Base-by-base conservation (phyloP, 164 flowering plant species). In the Magnolia kwangsiensis region DNA sequence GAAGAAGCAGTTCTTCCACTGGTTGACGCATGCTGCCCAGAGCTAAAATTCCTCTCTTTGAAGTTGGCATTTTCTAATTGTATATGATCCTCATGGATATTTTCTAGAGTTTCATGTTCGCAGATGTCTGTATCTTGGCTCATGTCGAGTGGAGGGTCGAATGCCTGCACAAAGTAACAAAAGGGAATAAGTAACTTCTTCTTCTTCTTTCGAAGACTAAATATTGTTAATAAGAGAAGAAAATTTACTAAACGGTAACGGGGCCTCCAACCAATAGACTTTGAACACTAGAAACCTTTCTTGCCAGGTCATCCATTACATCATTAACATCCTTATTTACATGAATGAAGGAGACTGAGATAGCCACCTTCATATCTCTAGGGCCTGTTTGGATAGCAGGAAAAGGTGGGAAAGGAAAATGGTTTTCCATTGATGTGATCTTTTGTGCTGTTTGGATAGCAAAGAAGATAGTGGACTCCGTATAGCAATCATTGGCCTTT, bases 111-210 rank as follows among this genome's bases (percentile, higher is more conserved):
- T 51, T 84, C 68, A 27, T 83, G 78, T 73, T 86, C 94, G 85
- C 83, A 81, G 72, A 75, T 74, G 81, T 88, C 89, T 20, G 78
- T 72, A 73, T 90, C 94, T 80, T 86, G 90, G 79, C 90, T 92
- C 96, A 95, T 87, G 84, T 95, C 98, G 75, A 95, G 79, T 50
- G 98, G 97, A 67, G 99, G 96, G 24, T 93, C 97, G 89, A 96
- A 96, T 79, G 92, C 95, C 99, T 96, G 88, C 75, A 55, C 6
- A 20, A 7, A 69, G 74, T 9, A 71, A 29, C 16, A 66, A 24
- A 72, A n/a, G 20, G 14, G 27, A 16, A 74, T 27, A 27, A 27
- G 29, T 27, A 27, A 27, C 29, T 27, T 27, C 19, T 16, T 21
- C 24, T 20, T n/a, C n/a, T 64, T 64, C n/a, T 19, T 19, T 64